phyloP scores from a whole-genome alignment of 495 filamentous ascomycete species.

The Acidomyces sp. region DNA sequence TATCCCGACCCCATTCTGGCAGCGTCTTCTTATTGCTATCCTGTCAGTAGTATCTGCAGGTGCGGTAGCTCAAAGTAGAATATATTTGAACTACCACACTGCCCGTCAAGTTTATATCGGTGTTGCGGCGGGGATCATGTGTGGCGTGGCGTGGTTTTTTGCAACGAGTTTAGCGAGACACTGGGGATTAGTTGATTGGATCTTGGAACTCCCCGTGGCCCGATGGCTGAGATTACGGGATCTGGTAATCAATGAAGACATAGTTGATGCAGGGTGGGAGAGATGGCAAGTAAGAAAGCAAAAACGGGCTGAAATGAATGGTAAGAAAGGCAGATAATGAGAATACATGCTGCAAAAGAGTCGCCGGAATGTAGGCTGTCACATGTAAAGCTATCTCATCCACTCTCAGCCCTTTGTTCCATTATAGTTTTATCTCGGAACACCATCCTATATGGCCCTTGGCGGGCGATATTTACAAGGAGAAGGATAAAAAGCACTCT shows the following conservation, averaged over 20 bases:
- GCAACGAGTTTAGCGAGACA: conserved; percentile 51
- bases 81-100: conserved; percentile 94
- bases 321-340: not conserved
- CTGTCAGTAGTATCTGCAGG: conserved; percentile 47
- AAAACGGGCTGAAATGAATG: not conserved
- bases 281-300: conserved; percentile 50
- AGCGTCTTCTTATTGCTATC: conserved; percentile 44
- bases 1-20: conserved; percentile 42
- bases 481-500: too few species aligned
- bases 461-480: too few species aligned
- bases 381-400: too few species aligned
- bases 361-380: too few species aligned
- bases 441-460: too few species aligned
- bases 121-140: conserved; percentile 52
- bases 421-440: too few species aligned
- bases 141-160: conserved; percentile 66
- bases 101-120: conserved; percentile 74
- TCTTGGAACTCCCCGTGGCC: conserved; percentile 51
- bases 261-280: conserved; percentile 86
- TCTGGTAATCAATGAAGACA: conserved; percentile 76
- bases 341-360: not conserved
- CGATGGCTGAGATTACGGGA: conserved; percentile 61
- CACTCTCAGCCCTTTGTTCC: too few species aligned
- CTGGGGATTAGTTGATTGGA: conserved; percentile 55
- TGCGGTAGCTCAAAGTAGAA: conserved; percentile 61